Conservation (phyloP, 805 yeast genomes). For the Suhomyces faveliae region DNA sequence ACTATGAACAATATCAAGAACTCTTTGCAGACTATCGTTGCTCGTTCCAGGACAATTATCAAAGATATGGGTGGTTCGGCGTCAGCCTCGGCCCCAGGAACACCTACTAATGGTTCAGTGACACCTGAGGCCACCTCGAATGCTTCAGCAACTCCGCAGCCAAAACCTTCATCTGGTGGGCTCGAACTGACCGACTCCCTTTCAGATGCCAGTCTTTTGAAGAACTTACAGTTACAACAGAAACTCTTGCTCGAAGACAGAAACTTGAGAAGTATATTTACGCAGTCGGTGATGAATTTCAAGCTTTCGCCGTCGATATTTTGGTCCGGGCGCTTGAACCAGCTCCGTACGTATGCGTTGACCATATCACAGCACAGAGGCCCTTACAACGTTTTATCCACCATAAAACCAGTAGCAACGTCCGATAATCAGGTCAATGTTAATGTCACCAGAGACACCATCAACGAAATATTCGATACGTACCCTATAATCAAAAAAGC, state of each 20-base stretch:
- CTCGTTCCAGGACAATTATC: conserved; percentile 58
- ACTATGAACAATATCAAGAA: conserved; percentile 75
- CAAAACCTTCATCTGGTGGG: conserved; percentile 8
- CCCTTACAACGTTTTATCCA: conserved; percentile 88
- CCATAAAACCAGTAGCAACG: conserved; percentile 91
- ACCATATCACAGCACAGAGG: conserved; percentile 84
- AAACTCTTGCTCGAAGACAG: conserved; percentile 68
- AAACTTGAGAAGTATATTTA: conserved; percentile 67
- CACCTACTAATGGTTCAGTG: neutral
- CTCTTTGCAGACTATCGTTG: conserved; percentile 63
- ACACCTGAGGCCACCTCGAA: conserved; percentile 3
- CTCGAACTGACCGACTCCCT: conserved; percentile 20
- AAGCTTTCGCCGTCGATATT: conserved; percentile 79
- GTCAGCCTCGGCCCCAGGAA: conserved; percentile 6
- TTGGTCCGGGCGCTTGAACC: conserved; percentile 80
- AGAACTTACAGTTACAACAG: conserved; percentile 77
- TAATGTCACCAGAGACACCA: conserved; percentile 85
- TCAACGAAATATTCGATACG: conserved; percentile 84
- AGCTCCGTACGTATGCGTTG: conserved; percentile 81
- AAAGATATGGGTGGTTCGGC: conserved; percentile 25
- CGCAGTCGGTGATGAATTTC: conserved; percentile 80
- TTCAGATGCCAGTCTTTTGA: conserved; percentile 51
- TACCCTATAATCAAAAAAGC: conserved; percentile 91
- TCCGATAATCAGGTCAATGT: conserved; percentile 93
- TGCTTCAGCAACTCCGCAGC: neutral